A percentile compares a stretch with the other conserved stretches of the same genome.
Evolutionary conservation across 257 asterid species (phyloP).

Genomic region (Solanum virginianum): DNA sequence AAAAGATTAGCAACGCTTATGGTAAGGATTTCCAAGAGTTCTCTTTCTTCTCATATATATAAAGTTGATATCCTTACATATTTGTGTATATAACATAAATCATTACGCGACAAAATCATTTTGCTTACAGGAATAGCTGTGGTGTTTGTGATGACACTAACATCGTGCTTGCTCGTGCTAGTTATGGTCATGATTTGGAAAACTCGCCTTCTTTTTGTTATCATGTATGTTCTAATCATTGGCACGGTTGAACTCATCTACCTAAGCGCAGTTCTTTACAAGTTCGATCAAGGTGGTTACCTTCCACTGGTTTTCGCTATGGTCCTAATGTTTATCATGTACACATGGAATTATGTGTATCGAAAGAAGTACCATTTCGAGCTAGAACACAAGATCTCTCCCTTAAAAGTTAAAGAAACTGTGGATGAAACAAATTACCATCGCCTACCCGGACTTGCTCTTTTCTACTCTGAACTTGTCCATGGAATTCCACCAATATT

Average conservation of each 20-base stretch:
- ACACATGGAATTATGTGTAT: constrained; percentile 33
- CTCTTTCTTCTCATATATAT: background rate
- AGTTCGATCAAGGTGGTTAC: constrained; percentile 43
- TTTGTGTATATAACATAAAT: background rate
- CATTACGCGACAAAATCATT: background rate
- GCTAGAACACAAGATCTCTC: constrained; percentile 34
- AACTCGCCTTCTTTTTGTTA: constrained; percentile 27
- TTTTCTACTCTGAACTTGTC: constrained; percentile 49
- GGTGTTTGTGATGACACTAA: constrained; percentile 44
- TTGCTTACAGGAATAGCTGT: constrained; percentile 41
- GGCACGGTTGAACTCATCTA: constrained; percentile 29
- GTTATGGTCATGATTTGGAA: constrained; percentile 60
- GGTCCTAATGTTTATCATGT: constrained; percentile 33
- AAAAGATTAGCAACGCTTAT: constrained; percentile 41
- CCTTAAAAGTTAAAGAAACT: constrained; percentile 14
- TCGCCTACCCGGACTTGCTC: constrained; percentile 39
- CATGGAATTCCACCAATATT: constrained; percentile 64
- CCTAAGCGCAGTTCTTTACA: constrained; percentile 41
- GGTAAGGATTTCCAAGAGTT: constrained; percentile 11
- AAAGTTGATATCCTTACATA: background rate
- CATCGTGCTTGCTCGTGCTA: constrained; percentile 30
- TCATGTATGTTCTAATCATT: constrained; percentile 8
- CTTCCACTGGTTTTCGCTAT: constrained; percentile 36
- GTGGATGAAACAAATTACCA: background rate
- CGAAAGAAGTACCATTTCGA: constrained; percentile 37